Evolutionary conservation across 441 rosid species (phyloP).

Genomic region (Manihot esculenta): DNA sequence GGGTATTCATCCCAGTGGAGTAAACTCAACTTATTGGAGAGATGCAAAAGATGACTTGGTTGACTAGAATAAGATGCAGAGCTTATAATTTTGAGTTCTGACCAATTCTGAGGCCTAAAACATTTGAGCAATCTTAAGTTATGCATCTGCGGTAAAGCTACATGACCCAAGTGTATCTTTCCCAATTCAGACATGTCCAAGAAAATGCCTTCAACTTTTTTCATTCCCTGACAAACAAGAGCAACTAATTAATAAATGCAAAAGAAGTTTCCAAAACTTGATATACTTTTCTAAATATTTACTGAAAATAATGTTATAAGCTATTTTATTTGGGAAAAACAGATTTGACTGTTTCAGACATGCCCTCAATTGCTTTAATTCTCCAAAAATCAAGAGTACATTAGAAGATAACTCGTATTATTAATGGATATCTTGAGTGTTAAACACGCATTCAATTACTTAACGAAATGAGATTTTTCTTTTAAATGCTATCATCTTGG

Average conservation of each 20-base stretch:
- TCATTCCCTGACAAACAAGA: conserved; percentile 3
- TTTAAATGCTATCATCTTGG: no score
- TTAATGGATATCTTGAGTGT: background rate
- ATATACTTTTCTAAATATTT: no score
- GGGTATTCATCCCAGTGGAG: conserved; percentile 19
- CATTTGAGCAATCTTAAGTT: conserved; percentile 27
- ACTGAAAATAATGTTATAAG: no score
- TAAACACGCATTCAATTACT: background rate
- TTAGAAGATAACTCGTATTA: background rate
- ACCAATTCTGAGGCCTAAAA: no score
- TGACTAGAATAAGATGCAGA: background rate
- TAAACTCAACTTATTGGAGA: conserved; percentile 7
- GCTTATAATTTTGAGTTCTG: no score
- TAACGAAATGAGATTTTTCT: no score
- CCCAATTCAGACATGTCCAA: background rate
- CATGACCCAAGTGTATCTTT: background rate
- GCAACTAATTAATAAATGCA: no score
- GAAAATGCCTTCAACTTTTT: conserved; percentile 21
- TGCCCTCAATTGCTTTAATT: no score
- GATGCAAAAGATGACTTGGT: background rate
- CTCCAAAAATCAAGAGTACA: no score
- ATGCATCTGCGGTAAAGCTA: conserved; percentile 18
- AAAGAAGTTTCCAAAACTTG: no score
- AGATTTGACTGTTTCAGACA: no score
- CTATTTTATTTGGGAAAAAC: no score